Base-by-base conservation (phyloP, 345 rosid genomes). In the Iberis pinnata region DNA sequence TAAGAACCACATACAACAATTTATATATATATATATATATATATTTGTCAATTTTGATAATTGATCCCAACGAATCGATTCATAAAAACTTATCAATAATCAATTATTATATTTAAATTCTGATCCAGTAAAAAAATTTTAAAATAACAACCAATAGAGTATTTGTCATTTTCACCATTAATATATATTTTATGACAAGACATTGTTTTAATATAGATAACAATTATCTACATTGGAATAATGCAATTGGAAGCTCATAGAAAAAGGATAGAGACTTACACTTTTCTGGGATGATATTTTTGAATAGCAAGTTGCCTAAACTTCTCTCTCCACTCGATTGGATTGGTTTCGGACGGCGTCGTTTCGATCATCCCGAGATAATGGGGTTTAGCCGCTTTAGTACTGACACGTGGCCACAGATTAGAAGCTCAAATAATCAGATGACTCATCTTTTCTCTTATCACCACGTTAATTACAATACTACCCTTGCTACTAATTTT, bases 201-300 rank as follows among this genome's bases (percentile, higher is more conserved):
- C 14, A 35, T 27, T 55, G 56, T 56, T 13, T 48, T 42, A 18
- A 64, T 55, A 22, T 39, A 40, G 27, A 64, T 40, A 40, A 40
- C 18, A 38, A 32, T 29, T 47, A 64, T 56, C 50, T 56, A 31
- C 43, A n/a, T 40, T 56, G 63, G 51, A 64, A 49, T 47, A 33
- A 56, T 56, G 44, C 50, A 49, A 39, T 41, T 56, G 50, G 49
- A 62, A 47, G n/a, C n/a, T 61, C 56, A 55, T 47, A 19, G 29
- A 18, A 27, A 50, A 48, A 47, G 35, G 68, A 64, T 55, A 55
- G 26, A 56, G 63, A 64, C 56, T 55, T 54, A 47, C 43, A 47
- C 56, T 47, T 64, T 47, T 56, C n/a, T n/a, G n/a, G 57, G 62
- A 47, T 39, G 14, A 31, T 64, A 26, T 6, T 13, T n/a, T 18